phyloP scores from a whole-genome alignment of 2,329 filamentous ascomycete genomes.

The Diaporthe vaccinii region DNA sequence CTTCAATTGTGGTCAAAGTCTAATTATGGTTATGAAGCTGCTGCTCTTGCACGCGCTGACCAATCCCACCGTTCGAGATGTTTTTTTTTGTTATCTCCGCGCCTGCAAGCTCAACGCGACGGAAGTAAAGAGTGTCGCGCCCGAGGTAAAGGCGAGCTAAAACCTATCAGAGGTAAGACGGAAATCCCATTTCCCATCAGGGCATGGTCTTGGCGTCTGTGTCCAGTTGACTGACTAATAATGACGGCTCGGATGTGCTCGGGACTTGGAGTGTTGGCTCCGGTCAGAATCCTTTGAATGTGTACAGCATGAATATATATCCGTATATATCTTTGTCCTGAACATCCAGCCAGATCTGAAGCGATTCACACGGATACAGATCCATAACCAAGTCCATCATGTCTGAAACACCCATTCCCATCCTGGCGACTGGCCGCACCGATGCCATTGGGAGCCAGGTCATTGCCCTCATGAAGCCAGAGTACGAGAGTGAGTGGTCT shows the following conservation, averaged over 20 bases:
- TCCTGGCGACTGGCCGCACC: slow-evolving; percentile 25
- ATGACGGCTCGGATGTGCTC: neutral
- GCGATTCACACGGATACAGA: neutral
- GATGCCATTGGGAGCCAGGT: neutral
- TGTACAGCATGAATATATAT: neutral
- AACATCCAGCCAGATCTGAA: no score
- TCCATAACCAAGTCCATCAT: neutral
- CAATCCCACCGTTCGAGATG: neutral
- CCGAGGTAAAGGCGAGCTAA: neutral
- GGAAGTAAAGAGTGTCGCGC: neutral
- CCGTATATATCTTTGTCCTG: neutral
- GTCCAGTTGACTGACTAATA: neutral
- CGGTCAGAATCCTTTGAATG: neutral
- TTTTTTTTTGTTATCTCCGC: neutral
- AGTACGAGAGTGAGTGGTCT: slow-evolving; percentile 22
- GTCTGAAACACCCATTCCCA: slow-evolving; percentile 20
- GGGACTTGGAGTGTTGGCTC: neutral
- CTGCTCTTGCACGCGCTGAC: neutral
- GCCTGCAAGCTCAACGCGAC: neutral
- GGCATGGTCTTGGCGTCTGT: neutral
- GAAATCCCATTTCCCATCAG: neutral
- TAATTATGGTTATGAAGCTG: neutral
- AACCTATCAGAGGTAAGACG: neutral
- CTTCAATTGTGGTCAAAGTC: neutral
- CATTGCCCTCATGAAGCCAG: neutral